Conservation (phyloP, 2,329 filamentous ascomycete species). For the Beauveria pseudobassiana region DNA sequence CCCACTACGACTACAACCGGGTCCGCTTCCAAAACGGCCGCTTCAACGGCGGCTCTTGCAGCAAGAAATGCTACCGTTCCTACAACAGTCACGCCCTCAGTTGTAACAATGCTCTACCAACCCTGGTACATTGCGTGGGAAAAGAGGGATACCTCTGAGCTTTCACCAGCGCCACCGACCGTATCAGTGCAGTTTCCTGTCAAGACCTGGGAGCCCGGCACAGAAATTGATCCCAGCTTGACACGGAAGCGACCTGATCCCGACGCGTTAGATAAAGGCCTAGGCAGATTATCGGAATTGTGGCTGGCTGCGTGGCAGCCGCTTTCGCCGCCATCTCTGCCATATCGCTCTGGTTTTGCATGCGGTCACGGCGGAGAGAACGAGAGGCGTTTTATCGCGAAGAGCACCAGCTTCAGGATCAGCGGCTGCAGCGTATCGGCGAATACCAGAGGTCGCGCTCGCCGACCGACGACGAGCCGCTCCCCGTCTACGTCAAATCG, state of each 20-base stretch:
- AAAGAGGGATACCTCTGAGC: neutral
- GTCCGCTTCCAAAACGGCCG: neutral
- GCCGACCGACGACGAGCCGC: conserved; percentile 4
- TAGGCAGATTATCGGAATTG: conserved; percentile 10
- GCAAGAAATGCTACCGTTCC: neutral
- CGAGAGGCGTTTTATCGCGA: conserved; percentile 1
- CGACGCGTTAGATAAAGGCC: neutral
- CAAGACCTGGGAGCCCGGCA: conserved; percentile 9
- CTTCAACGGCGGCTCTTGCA: neutral
- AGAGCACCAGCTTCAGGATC: conserved; percentile 7
- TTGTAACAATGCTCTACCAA: conserved; percentile 1
- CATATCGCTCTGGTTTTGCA: neutral
- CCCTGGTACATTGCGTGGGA: conserved; percentile 10
- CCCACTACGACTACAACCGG: neutral
- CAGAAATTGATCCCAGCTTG: conserved; percentile 2
- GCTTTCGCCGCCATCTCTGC: neutral
- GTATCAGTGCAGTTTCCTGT: conserved; percentile 3
- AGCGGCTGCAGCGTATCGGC: neutral
- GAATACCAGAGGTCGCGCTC: conserved; percentile 6
- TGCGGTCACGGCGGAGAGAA: neutral
- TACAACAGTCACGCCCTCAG: neutral
- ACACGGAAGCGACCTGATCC: neutral
- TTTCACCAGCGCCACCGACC: conserved; percentile 1
- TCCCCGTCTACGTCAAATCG: conserved; percentile 5
- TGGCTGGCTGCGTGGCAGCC: conserved; percentile 5